phyloP scores from a whole-genome alignment of 768 basidiomycete genomes.

The Gymnopilus dilepis region DNA sequence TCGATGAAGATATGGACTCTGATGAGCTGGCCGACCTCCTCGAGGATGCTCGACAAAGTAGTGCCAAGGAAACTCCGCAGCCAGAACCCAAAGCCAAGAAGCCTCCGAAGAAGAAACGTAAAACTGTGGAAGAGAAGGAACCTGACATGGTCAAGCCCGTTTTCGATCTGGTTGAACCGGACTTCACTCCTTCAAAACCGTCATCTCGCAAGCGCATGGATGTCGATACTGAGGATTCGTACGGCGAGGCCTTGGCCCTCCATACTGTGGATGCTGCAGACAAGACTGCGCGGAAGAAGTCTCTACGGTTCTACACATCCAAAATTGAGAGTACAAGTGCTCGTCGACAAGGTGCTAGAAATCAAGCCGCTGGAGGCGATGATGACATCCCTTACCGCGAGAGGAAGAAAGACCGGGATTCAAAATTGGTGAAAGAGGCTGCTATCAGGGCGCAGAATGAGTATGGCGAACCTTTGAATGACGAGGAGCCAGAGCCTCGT shows the following conservation, averaged over 20 bases:
- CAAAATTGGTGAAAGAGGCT: conserved; percentile 58
- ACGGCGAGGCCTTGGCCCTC: conserved; percentile 77
- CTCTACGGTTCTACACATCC: conserved; percentile 91
- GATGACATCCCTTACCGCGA: conserved; percentile 94
- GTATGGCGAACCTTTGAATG: conserved; percentile 74
- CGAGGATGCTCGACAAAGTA: conserved; percentile 48
- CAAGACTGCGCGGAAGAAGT: conserved; percentile 80
- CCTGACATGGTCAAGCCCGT: conserved; percentile 39
- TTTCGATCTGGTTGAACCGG: conserved; percentile 85
- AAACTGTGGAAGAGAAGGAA: conserved; percentile 42
- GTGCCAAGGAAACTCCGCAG: conserved; percentile 19
- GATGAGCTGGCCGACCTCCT: conserved; percentile 63
- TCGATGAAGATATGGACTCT: conserved; percentile 41
- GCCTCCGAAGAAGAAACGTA: conserved; percentile 70
- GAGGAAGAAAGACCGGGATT: conserved; percentile 66
- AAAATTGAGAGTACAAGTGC: conserved; percentile 86
- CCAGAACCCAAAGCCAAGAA: conserved; percentile 32
- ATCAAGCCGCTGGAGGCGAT: conserved; percentile 80
- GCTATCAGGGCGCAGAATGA: conserved; percentile 48
- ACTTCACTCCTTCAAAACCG: conserved; percentile 54
- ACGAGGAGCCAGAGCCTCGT: conserved; percentile 50
- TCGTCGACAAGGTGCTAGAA: conserved; percentile 74
- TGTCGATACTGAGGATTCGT: conserved; percentile 52
- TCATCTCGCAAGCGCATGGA: conserved; percentile 29
- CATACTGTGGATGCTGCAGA: conserved; percentile 78